Base-by-base conservation (phyloP, 2,329 filamentous ascomycete genomes). In the Balansia obtecta region DNA sequence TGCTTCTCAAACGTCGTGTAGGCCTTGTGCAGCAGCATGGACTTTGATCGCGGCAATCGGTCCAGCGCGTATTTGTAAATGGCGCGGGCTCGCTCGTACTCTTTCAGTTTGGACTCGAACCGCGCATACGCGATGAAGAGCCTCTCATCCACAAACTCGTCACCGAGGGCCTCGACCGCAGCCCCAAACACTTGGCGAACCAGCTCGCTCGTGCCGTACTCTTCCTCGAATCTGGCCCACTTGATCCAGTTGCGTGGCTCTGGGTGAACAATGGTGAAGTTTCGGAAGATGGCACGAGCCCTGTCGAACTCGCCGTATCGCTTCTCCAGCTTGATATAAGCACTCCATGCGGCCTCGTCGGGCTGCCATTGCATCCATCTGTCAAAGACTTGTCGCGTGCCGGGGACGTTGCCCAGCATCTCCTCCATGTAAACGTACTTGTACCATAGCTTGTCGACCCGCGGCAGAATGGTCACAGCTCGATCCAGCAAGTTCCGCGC, bases 391-490 rank as follows among this genome's bases (percentile, higher is more conserved):
- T 95, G 88, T 52, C 93, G 76, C 2, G 89, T 94, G 37, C 91
- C 93, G 3, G 90, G 82, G 46, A 98, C 83, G 61, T 98, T 96
- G 7, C 89, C 89, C 50, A 98, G 77, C 70, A 91, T 97, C 76
- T 98, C 93, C 71, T 97, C 91, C 85, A 95, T 94, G 66, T 95
- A 95, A 27, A 95, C 88, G 73, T 96, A 98, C 67, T 97, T 97
- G 74, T 95, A 98, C 93, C 93, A 98, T 34, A 98, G 72, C 74
- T 97, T 97, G 65, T 97, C 89, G 40, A 97, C 80, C 51, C 93
- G 77, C 5, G 93, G 93, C 39, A 96, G 73, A 50, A 94, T 87
- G 1, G 89, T 89, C 49, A 97, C 88, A n/a, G 93, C 90, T 50
- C 93, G 84, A 65, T 98, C 93, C 48, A 98, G 79, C 48, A 98